Evolutionary conservation across 495 filamentous ascomycete species (phyloP).

Genomic region (Trichocladium antarcticum): DNA sequence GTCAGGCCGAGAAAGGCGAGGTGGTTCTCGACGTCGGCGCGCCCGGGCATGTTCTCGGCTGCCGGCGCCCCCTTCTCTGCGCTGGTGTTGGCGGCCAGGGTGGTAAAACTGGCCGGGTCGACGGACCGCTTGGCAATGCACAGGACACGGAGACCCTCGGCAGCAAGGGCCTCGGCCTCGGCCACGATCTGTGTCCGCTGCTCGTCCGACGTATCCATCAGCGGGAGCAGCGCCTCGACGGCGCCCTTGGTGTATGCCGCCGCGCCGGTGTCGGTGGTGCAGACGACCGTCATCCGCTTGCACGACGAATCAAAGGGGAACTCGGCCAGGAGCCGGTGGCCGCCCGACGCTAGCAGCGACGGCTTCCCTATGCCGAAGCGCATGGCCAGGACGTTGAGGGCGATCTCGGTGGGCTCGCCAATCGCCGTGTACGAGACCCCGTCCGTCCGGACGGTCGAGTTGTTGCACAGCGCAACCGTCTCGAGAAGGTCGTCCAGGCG

Average conservation of each 20-base stretch:
- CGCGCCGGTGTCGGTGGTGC: conserved; percentile 27
- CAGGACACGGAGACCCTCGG: conserved; percentile 66
- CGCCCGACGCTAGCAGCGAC: conserved; percentile 38
- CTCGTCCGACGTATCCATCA: conserved; percentile 47
- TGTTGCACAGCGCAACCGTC: conserved; percentile 29
- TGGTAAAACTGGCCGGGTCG: background rate
- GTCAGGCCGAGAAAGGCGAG: conserved; percentile 53
- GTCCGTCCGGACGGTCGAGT: conserved; percentile 34
- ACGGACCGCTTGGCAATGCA: conserved; percentile 51
- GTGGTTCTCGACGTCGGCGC: conserved; percentile 41
- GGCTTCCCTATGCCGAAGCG: conserved; percentile 54
- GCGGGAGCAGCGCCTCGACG: conserved; percentile 62
- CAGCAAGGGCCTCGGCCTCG: conserved; percentile 52
- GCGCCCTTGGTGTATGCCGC: conserved; percentile 67
- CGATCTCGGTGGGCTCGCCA: conserved; percentile 80
- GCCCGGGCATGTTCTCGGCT: conserved; percentile 19
- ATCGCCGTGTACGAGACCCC: conserved; percentile 41
- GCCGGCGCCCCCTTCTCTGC: conserved; percentile 2
- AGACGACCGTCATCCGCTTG: conserved; percentile 76
- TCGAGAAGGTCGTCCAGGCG: conserved; percentile 17
- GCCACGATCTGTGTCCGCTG: conserved; percentile 46
- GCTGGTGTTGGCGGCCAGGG: background rate
- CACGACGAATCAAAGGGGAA: conserved; percentile 71
- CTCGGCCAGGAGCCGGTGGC: conserved; percentile 47
- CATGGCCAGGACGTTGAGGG: conserved; percentile 65